Base-by-base conservation (phyloP, 1,139 yeast genomes). In the Diutina neorugosa region DNA sequence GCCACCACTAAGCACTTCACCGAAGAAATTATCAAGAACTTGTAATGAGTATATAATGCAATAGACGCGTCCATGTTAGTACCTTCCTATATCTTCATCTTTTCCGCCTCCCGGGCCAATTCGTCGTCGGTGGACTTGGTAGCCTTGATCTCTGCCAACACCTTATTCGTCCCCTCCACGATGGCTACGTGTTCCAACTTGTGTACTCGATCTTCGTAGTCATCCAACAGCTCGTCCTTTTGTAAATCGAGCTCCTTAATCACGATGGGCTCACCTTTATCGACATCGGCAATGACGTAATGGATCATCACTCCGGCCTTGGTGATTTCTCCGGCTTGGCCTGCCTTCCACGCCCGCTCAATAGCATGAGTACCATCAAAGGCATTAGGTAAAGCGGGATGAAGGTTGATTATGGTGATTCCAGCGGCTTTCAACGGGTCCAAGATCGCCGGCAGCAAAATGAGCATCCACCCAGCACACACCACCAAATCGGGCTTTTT, bases 381-480 rank as follows among this genome's bases (percentile, higher is more conserved):
- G 2, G 91, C 91, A 23, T 96, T 96, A 1, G 98, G 98, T 55
- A 93, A 78, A 0, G 98, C 98, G 2, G 98, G 98, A 65, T 93
- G 98, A 56, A 93, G 72, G 64, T 93, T 93, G 62, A 93, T 90
- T 57, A 93, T 90, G 31, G 90, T 86, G 37, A 90, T 77, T 0
- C 77, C 74, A 3, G 77, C 80, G 8, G 75, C 66, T 53, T 74
- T 81, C 51, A 91, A 69, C 2, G 93, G 91, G 51, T 73, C 71
- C 58, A 93, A 73, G 57, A 88, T 89, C 18, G 80, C 74, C 2
- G 90, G 84, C 1, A 96, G 86, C 58, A 93, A 74, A 56, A 93
- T 93, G 55, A 93, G 78, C 93, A 93, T 85, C 98, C 98, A 93
- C 2, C 98, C 98, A 8, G 98, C 98, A 70, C 98, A 93, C 7